Conservation (phyloP, 768 basidiomycete genomes). For the Leccinum variicolor region DNA sequence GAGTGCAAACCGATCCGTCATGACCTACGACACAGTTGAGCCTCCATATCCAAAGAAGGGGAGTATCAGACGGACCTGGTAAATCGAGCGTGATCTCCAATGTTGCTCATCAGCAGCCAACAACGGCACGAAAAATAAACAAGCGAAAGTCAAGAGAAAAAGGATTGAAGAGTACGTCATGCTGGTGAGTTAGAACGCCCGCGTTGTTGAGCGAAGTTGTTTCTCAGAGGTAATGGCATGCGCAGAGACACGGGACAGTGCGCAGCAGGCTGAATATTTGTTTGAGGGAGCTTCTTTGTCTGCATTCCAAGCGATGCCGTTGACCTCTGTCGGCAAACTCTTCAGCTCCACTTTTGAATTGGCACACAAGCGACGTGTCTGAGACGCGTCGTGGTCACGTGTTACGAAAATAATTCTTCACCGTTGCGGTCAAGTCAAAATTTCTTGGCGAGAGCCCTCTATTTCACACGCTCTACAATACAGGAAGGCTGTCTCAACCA, state of each 20-base stretch:
- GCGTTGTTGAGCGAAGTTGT: neutral
- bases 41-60: neutral
- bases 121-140: constrained; percentile 8
- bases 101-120: constrained; percentile 41
- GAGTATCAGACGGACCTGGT: constrained; percentile 38
- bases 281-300: constrained; percentile 7
- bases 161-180: constrained; percentile 11
- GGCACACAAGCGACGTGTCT: neutral
- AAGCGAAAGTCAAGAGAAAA: constrained; percentile 5
- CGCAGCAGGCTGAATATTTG: neutral
- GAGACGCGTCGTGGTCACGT: constrained; percentile 25
- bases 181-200: neutral
- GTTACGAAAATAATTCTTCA: constrained; percentile 27
- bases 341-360: constrained; percentile 7
- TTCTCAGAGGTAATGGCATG: constrained; percentile 6
- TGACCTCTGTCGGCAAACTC: constrained; percentile 19
- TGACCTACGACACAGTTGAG: constrained; percentile 30
- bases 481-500: too few species aligned
- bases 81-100: constrained; percentile 53
- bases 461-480: too few species aligned
- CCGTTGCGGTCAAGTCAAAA: too few species aligned
- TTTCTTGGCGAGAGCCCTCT: too few species aligned
- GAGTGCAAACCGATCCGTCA: constrained; percentile 63
- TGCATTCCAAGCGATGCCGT: constrained; percentile 24
- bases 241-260: neutral